A percentile compares a stretch with the other conserved stretches of the same genome.
phyloP scores from a whole-genome alignment of 2,329 filamentous ascomycete genomes.

The Ophiostoma ulmi region DNA sequence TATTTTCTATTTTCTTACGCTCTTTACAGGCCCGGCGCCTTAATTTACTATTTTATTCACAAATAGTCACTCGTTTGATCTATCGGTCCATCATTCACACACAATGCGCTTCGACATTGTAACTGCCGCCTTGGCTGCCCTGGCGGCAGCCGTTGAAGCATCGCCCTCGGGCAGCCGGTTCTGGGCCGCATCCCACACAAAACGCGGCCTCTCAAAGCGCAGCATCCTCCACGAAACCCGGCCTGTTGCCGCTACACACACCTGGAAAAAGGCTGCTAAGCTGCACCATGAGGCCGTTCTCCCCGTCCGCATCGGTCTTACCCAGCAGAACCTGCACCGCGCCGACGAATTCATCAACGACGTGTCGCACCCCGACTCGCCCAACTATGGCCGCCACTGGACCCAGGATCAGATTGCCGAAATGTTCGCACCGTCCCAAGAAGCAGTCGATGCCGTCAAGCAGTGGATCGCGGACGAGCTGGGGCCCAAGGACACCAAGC shows the following conservation, averaged over 20 bases:
- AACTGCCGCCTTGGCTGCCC: conserved; percentile 31
- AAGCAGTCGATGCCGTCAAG: conserved; percentile 47
- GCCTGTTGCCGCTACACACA: conserved; percentile 26
- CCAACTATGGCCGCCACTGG: conserved; percentile 46
- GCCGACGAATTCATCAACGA: conserved; percentile 42
- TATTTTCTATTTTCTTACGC: background rate
- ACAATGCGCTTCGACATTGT: conserved; percentile 30
- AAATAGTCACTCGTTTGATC: background rate
- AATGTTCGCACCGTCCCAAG: conserved; percentile 40
- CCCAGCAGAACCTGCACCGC: conserved; percentile 43
- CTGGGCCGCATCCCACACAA: conserved; percentile 8
- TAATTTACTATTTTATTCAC: background rate
- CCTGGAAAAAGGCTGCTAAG: conserved; percentile 30
- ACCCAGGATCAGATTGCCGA: conserved; percentile 40
- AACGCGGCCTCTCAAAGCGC: conserved; percentile 9
- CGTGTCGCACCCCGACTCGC: conserved; percentile 42
- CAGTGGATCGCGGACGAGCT: conserved; percentile 49
- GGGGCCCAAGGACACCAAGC: conserved; percentile 41
- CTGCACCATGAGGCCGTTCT: conserved; percentile 31
- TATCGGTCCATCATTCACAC: background rate
- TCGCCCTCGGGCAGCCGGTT: conserved; percentile 18
- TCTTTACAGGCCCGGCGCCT: conserved; percentile 8
- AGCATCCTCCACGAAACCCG: conserved; percentile 36
- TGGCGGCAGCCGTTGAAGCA: conserved; percentile 32
- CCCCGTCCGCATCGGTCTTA: conserved; percentile 41